Conservation (phyloP, 2,329 filamentous ascomycete genomes). For the Colletotrichum echinochloae region DNA sequence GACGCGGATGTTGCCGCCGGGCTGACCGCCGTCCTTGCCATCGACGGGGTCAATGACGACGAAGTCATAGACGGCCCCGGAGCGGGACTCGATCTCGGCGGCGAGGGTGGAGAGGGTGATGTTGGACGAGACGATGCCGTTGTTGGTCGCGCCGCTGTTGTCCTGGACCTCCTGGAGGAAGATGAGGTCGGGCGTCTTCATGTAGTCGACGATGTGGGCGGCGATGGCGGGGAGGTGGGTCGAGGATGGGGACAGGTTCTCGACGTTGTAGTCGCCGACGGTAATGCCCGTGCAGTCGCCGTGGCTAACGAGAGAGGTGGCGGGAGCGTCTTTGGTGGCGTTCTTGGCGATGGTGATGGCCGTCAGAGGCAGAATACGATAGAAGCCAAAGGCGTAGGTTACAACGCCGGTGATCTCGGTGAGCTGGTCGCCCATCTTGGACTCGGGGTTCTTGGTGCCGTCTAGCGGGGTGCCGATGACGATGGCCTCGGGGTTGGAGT, state of each 20-base stretch:
- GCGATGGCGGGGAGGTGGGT: slow-evolving; percentile 69
- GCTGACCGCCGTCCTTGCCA: slow-evolving; percentile 72
- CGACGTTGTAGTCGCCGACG: slow-evolving; percentile 76
- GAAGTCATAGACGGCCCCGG: slow-evolving; percentile 67
- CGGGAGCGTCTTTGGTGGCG: slow-evolving; percentile 59
- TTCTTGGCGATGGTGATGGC: slow-evolving; percentile 62
- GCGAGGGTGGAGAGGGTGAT: slow-evolving; percentile 68
- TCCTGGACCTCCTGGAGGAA: slow-evolving; percentile 81
- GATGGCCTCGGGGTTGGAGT: slow-evolving; percentile 78
- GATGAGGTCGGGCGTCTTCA: slow-evolving; percentile 72
- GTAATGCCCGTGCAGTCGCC: slow-evolving; percentile 72
- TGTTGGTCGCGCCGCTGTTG: slow-evolving; percentile 69
- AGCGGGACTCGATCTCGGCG: slow-evolving; percentile 61
- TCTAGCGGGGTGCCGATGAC: slow-evolving; percentile 74
- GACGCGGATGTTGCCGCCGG: slow-evolving; percentile 78
- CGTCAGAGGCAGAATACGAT: slow-evolving; percentile 74
- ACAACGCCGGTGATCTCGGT: slow-evolving; percentile 77
- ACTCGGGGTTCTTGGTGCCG: slow-evolving; percentile 70
- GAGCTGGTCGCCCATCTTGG: slow-evolving; percentile 73
- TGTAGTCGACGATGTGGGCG: slow-evolving; percentile 72
- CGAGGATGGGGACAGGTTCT: slow-evolving; percentile 72
- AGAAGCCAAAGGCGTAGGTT: slow-evolving; percentile 75
- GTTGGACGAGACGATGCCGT: slow-evolving; percentile 68
- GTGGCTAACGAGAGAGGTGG: slow-evolving; percentile 65
- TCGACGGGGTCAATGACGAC: slow-evolving; percentile 70